A percentile compares a stretch with the other conserved stretches of the same genome.
Conservation (phyloP, 2,329 filamentous ascomycete genomes). For the Diatrype stigma region DNA sequence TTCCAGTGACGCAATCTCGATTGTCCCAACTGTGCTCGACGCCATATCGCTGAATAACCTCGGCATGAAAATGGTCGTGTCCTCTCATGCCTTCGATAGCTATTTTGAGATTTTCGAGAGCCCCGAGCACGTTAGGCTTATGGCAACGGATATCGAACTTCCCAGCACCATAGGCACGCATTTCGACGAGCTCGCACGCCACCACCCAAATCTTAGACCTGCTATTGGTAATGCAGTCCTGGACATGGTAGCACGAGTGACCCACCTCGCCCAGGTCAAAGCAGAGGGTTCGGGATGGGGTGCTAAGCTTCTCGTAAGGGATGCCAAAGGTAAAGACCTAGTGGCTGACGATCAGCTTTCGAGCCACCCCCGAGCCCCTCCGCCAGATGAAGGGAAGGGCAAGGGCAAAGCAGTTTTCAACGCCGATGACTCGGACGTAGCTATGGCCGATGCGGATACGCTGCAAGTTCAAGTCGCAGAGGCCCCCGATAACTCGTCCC, state of each 20-base stretch:
- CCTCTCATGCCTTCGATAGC: conserved; percentile 75
- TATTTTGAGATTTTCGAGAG: conserved; percentile 98
- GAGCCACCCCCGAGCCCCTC: conserved; percentile 15
- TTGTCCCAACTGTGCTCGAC: conserved; percentile 82
- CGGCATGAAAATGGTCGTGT: conserved; percentile 82
- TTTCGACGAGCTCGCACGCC: conserved; percentile 91
- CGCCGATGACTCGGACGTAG: conserved; percentile 49
- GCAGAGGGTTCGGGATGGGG: conserved; percentile 69
- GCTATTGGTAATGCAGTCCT: conserved; percentile 81
- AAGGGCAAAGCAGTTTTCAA: conserved; percentile 32
- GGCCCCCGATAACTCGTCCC: conserved; percentile 11
- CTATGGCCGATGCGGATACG: conserved; percentile 59
- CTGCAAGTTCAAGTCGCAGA: conserved; percentile 16
- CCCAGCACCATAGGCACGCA: conserved; percentile 71
- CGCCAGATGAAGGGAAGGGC: conserved; percentile 30
- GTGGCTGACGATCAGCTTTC: conserved; percentile 48
- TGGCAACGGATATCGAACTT: conserved; percentile 68
- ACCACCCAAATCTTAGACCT: conserved; percentile 79
- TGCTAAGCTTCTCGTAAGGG: conserved; percentile 68
- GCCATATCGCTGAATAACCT: conserved; percentile 88
- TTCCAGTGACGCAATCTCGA: conserved; percentile 82
- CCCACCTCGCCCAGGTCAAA: conserved; percentile 67
- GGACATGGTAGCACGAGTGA: conserved; percentile 81
- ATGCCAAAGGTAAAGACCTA: conserved; percentile 52
- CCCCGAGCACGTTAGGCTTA: conserved; percentile 77